Evolutionary conservation across 2,329 filamentous ascomycete species (phyloP), one percentile per base, ranked within the genome.

Genomic region (Aspergillus aculeatinus): DNA sequence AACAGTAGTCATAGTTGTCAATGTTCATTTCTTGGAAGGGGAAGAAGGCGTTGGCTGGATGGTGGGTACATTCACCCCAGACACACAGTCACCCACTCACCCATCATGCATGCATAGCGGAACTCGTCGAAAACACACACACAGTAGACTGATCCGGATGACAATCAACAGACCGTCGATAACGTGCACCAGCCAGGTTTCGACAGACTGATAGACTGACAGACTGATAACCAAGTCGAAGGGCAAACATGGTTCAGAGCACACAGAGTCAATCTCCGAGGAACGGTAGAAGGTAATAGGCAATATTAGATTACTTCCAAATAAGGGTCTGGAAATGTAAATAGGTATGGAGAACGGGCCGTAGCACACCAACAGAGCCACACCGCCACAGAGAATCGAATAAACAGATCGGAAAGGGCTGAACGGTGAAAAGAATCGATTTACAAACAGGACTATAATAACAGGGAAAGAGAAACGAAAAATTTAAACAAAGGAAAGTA

Each of bases 401-500:
- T n/a, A 21, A 31, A 48, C 11, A 27, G 39, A 52, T 12, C 44
- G 42, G 25, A 50, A 54, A 44, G 16, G 39, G 25, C 23, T 27
- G 54, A 33, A 48, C 55, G 39, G 48, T 23, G 51, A 42, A 51
- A 48, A 51, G 33, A 39, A 52, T 50, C 63, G 61, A 63, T 63
- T 63, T 65, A 63, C 62, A 65, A 54, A 59, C 58, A 61, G 31
- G 49, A 62, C 48, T 63, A 65, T 65, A 60, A 47, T 63, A 47
- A 63, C 58, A 65, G 51, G 51, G 57, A 39, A 59, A 59, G 48
- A 25, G 48, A 57, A 60, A 60, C 48, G 53, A 61, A 59, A 61
- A 59, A 62, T 66, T 61, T 61, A 51, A 56, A 68, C 66, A 68
- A 63, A 65, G 60, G 66, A 65, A 68, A 68, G 60, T 59, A 63